phyloP scores from a whole-genome alignment of 345 rosid genomes.

The Trapa bicornis region DNA sequence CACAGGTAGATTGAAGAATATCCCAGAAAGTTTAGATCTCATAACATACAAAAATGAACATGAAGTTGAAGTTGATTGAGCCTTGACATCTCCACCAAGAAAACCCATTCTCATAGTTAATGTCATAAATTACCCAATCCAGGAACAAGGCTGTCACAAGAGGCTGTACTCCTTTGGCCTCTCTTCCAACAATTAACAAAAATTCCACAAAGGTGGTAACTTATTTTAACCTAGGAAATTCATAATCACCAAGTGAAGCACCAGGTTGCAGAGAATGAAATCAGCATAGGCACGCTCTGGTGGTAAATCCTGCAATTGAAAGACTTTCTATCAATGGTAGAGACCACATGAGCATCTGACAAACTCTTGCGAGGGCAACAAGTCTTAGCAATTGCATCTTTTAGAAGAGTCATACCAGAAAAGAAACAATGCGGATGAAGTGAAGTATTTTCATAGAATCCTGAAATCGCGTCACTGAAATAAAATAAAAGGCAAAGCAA shows the following conservation, averaged over 20 bases:
- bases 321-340: neutral
- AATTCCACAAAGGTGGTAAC: neutral
- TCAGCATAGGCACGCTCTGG: slow-evolving; percentile 40
- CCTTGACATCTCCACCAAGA: no score
- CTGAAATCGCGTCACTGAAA: neutral
- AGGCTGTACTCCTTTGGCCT: neutral
- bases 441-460: neutral
- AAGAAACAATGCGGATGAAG: slow-evolving; percentile 6
- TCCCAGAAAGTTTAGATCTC: no score
- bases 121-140: neutral
- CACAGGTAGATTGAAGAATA: no score
- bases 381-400: no score
- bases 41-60: no score
- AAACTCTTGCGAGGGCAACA: slow-evolving; percentile 23
- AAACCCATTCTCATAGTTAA: neutral
- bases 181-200: neutral
- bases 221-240: slow-evolving; percentile 35
- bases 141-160: neutral
- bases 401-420: slow-evolving; percentile 19
- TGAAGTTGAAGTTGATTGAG: no score
- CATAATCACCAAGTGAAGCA: slow-evolving; percentile 38
- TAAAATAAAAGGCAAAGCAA: neutral
- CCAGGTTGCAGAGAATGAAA: slow-evolving; percentile 40
- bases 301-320: slow-evolving; percentile 22
- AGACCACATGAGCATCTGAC: neutral